These are phyloP conservation scores for Geotrichum ghanense DNA, from an alignment of 805 yeast species.

Conservation along the genomic window DNA sequence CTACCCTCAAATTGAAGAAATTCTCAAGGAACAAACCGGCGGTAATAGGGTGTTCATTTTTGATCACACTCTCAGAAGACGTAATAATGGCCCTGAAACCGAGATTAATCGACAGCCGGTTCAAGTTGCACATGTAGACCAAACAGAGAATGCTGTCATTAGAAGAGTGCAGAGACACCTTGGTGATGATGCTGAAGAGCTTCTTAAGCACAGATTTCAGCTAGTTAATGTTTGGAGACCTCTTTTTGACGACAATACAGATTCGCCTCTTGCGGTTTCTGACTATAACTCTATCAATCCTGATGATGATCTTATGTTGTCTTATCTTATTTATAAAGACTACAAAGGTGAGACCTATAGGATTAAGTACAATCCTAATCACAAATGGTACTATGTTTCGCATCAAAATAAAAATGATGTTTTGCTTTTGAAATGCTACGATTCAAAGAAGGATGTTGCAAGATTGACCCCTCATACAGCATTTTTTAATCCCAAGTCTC, in stretches of 20 bases:
- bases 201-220: slow-evolving; percentile 14
- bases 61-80: slow-evolving; percentile 15
- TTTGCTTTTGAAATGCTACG: slow-evolving; percentile 14
- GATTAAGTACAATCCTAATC: slow-evolving; percentile 13
- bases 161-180: slow-evolving; percentile 14
- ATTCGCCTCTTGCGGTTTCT: slow-evolving; percentile 16
- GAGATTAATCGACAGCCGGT: slow-evolving; percentile 16
- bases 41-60: slow-evolving; percentile 13
- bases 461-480: slow-evolving; percentile 18
- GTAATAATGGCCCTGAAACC: slow-evolving; percentile 3
- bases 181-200: slow-evolving; percentile 14
- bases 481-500: slow-evolving; percentile 15
- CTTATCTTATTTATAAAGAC: slow-evolving; percentile 14
- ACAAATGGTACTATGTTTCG: slow-evolving; percentile 13
- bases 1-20: slow-evolving; percentile 13
- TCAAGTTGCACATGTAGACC: slow-evolving; percentile 15
- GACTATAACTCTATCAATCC: slow-evolving; percentile 10
- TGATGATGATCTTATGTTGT: slow-evolving; percentile 11
- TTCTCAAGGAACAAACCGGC: slow-evolving; percentile 15
- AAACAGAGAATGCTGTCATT: slow-evolving; percentile 14
- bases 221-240: slow-evolving; percentile 20
- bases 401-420: slow-evolving; percentile 15
- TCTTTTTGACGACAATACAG: slow-evolving; percentile 11
- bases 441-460: slow-evolving; percentile 13
- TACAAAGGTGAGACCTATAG: slow-evolving; percentile 16